Conservation (phyloP, 768 basidiomycete species). For the Neoboletus magnificus region DNA sequence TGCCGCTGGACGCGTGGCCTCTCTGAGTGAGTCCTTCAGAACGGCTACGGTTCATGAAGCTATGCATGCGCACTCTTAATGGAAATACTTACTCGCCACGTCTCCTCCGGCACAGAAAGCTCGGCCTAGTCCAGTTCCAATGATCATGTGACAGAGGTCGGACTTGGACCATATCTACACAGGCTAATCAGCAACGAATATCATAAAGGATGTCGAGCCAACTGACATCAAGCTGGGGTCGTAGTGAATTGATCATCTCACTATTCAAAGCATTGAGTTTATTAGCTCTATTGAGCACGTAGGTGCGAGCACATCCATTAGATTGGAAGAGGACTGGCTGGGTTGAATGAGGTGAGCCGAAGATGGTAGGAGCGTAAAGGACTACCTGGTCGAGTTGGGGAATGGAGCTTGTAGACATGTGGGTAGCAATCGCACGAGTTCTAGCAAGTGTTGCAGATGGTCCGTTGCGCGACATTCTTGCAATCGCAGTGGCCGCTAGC, state of each 20-base stretch:
- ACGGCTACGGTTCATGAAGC: constrained; percentile 44
- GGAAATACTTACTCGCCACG: constrained; percentile 65
- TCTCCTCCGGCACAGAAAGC: constrained; percentile 97
- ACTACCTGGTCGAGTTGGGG: constrained; percentile 26
- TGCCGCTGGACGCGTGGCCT: constrained; percentile 56
- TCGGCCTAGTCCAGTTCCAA: constrained; percentile 65
- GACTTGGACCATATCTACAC: constrained; percentile 72
- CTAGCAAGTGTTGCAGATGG: constrained; percentile 28
- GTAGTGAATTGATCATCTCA: constrained; percentile 70
- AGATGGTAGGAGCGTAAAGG: neutral
- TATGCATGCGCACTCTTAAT: neutral
- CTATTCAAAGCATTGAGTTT: constrained; percentile 83
- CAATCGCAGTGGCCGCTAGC: constrained; percentile 23
- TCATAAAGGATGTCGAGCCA: neutral
- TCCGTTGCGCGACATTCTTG: constrained; percentile 30
- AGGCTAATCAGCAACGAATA: constrained; percentile 6
- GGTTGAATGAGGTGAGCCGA: constrained; percentile 19
- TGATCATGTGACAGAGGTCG: constrained; percentile 66
- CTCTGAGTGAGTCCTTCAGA: constrained; percentile 46
- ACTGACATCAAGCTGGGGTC: constrained; percentile 72
- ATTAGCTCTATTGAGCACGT: constrained; percentile 72
- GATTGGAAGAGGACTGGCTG: constrained; percentile 67
- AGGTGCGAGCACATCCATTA: constrained; percentile 58
- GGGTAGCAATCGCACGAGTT: constrained; percentile 31
- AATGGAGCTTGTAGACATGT: constrained; percentile 31